A percentile compares a stretch with the other conserved stretches of the same genome.
Evolutionary conservation across 1,284 basidiomycete species (phyloP).

Genomic region (Agaricales sp.): DNA sequence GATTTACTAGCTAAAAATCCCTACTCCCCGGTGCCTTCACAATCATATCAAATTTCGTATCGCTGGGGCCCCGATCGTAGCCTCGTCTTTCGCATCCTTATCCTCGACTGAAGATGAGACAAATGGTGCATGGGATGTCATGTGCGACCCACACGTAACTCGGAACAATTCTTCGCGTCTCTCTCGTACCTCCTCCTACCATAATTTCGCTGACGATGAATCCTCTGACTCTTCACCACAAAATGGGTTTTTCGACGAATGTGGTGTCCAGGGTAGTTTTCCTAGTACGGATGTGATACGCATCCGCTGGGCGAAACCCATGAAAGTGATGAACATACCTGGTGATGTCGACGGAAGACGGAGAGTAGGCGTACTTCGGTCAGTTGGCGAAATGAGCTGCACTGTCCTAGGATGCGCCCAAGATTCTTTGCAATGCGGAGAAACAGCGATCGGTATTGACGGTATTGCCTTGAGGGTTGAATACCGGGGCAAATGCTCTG

Average conservation of each 20-base stretch:
- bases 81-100: constrained; percentile 59
- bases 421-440: constrained; percentile 50
- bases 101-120: constrained; percentile 64
- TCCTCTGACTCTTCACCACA: constrained; percentile 38
- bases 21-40: constrained; percentile 64
- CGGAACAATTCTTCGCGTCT: constrained; percentile 35
- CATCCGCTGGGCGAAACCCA: constrained; percentile 66
- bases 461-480: neutral
- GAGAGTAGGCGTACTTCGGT: constrained; percentile 56
- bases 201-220: constrained; percentile 70
- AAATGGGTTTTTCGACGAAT: constrained; percentile 46
- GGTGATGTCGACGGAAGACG: constrained; percentile 43
- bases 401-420: constrained; percentile 38
- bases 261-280: constrained; percentile 66
- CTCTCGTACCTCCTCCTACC: constrained; percentile 47
- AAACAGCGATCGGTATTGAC: constrained; percentile 57
- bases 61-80: constrained; percentile 45
- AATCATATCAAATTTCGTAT: constrained; percentile 66
- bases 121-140: constrained; percentile 55
- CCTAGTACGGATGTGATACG: constrained; percentile 65
- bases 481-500: neutral
- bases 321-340: constrained; percentile 35
- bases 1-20: constrained; percentile 50
- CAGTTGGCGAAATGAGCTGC: constrained; percentile 55
- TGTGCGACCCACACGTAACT: constrained; percentile 66